phyloP scores from a whole-genome alignment of 768 basidiomycete species.

The Cystofilobasidium macerans region DNA sequence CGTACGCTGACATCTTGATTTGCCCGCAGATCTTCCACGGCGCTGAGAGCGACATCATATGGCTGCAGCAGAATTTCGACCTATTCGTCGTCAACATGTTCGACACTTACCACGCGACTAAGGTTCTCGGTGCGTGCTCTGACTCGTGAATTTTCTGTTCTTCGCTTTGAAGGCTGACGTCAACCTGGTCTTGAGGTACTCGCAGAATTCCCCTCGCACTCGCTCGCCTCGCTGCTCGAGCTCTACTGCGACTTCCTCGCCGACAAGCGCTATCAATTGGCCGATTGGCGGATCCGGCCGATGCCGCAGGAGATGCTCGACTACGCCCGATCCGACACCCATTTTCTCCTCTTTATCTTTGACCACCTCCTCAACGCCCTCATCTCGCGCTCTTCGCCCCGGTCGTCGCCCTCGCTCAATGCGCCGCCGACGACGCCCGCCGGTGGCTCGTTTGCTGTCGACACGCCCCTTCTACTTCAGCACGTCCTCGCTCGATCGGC shows the following conservation, averaged over 20 bases:
- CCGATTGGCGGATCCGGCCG: conserved; percentile 96
- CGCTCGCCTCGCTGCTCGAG: conserved; percentile 69
- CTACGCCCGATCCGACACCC: conserved; percentile 93
- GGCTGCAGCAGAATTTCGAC: conserved; percentile 94
- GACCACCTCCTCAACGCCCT: conserved; percentile 81
- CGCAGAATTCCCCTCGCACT: conserved; percentile 68
- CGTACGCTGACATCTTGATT: not conserved
- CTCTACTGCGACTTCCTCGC: conserved; percentile 81
- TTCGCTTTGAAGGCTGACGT: not conserved
- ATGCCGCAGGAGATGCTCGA: conserved; percentile 75
- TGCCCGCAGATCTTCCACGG: conserved; percentile 72
- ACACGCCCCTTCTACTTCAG: conserved; percentile 28
- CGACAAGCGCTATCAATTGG: conserved; percentile 92
- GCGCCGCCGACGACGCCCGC: conserved; percentile 27
- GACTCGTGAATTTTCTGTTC: no score
- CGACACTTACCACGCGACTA: conserved; percentile 91
- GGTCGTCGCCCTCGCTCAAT: conserved; percentile 12
- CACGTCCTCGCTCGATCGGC: conserved; percentile 61
- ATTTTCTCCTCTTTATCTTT: conserved; percentile 85
- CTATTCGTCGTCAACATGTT: conserved; percentile 91
- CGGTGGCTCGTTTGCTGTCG: not conserved
- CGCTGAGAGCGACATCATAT: conserved; percentile 82
- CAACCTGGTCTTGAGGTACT: conserved; percentile 7
- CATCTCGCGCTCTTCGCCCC: conserved; percentile 37
- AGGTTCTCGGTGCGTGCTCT: conserved; percentile 54